These are phyloP conservation scores for Crithidia acanthocephali DNA, from an alignment of 208 protist genomes.

Conservation along the genomic window DNA sequence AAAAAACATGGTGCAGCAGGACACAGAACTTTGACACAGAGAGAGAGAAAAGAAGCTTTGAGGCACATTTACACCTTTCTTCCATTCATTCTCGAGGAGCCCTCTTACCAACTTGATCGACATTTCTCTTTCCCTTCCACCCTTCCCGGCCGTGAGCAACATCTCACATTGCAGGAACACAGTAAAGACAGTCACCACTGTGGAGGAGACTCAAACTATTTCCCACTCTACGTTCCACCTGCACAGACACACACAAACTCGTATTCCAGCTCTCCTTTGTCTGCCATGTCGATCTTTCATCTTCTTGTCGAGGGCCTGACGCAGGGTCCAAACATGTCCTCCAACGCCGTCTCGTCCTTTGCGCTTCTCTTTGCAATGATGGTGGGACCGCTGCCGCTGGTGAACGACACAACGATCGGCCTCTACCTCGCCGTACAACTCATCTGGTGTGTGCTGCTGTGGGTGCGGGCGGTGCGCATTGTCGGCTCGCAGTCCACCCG, in stretches of 20 bases:
- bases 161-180: too few relatives aligned
- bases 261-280: background rate
- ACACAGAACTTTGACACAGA: too few relatives aligned
- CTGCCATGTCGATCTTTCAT: conserved; percentile 2
- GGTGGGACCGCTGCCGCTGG: background rate
- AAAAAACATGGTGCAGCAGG: too few relatives aligned
- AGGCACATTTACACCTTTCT: too few relatives aligned
- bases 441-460: conserved; percentile 21
- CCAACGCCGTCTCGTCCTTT: background rate
- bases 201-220: too few relatives aligned
- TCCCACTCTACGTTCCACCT: background rate
- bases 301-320: conserved; percentile 17
- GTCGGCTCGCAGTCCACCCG: conserved; percentile 21
- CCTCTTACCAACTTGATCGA: too few relatives aligned
- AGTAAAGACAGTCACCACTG: too few relatives aligned
- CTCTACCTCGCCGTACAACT: conserved; percentile 24
- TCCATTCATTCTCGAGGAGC: too few relatives aligned
- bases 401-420: background rate
- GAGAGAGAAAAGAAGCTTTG: too few relatives aligned
- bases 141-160: too few relatives aligned
- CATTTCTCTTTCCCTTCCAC: too few relatives aligned
- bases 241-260: background rate
- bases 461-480: conserved; percentile 14
- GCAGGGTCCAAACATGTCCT: background rate
- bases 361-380: background rate